phyloP scores from a whole-genome alignment of 306 rosid species.

The Gynostemma pentaphyllum region DNA sequence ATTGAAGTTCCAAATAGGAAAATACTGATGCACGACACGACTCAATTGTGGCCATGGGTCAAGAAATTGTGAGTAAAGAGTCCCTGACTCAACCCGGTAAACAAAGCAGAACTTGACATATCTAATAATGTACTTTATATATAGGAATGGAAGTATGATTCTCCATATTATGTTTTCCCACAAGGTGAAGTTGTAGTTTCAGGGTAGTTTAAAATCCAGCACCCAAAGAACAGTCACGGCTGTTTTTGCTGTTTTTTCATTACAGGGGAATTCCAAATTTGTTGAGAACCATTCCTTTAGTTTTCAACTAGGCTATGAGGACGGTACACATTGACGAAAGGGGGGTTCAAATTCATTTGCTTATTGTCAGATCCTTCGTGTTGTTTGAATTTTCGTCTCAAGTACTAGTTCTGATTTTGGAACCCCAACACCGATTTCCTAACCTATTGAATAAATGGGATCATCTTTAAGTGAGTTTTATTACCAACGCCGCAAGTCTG shows the following conservation, averaged over 20 bases:
- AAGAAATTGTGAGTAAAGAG: neutral
- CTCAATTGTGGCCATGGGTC: neutral
- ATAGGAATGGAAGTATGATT: neutral
- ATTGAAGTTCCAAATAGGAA: neutral
- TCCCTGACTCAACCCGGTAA: neutral
- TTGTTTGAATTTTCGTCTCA: neutral
- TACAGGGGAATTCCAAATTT: neutral
- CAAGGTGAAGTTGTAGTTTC: neutral
- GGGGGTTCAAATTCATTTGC: neutral
- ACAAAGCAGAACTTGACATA: slow-evolving; percentile 6
- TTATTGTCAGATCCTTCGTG: neutral
- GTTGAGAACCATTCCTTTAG: neutral
- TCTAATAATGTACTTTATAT: no score
- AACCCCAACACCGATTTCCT: neutral
- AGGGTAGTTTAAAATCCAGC: neutral
- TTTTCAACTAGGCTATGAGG: neutral
- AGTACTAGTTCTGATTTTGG: neutral
- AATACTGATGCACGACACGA: slow-evolving; percentile 16
- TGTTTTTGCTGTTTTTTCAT: neutral
- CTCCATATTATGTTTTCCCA: neutral
- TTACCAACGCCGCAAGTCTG: neutral
- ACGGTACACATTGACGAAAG: neutral
- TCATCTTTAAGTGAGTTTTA: neutral
- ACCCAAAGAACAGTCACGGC: neutral
- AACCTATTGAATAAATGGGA: neutral